phyloP scores from a whole-genome alignment of 2,329 filamentous ascomycete species.

The Aspergillus tamarii region DNA sequence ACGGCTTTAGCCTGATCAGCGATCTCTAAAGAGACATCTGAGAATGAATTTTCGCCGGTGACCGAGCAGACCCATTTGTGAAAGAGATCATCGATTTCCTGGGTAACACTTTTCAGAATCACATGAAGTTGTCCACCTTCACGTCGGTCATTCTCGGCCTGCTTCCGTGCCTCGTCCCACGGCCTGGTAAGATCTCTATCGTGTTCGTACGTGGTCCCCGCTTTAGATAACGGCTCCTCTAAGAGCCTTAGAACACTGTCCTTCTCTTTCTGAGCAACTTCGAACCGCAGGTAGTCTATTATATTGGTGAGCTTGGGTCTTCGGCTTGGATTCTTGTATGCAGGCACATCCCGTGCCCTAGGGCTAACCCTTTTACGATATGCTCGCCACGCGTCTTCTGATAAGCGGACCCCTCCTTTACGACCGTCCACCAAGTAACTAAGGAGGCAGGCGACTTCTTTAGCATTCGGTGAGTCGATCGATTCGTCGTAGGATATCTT shows the following conservation, averaged over 20 bases:
- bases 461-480: slow-evolving; percentile 37
- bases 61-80: slow-evolving; percentile 25
- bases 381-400: slow-evolving; percentile 41
- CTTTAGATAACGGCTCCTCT: slow-evolving; percentile 29
- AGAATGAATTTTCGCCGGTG: slow-evolving; percentile 21
- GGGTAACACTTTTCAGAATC: slow-evolving; percentile 23
- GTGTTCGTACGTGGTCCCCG: slow-evolving; percentile 12
- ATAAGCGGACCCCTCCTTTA: slow-evolving; percentile 49
- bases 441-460: slow-evolving; percentile 46
- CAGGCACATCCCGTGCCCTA: slow-evolving; percentile 32
- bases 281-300: slow-evolving; percentile 50
- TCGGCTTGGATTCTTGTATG: slow-evolving; percentile 38
- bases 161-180: slow-evolving; percentile 31
- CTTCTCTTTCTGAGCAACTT: slow-evolving; percentile 38
- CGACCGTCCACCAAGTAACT: slow-evolving; percentile 51
- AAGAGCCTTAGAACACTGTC: slow-evolving; percentile 37
- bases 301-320: slow-evolving; percentile 39
- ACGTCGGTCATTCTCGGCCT: slow-evolving; percentile 23
- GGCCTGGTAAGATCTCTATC: slow-evolving; percentile 42
- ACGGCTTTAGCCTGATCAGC: slow-evolving; percentile 35
- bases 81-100: slow-evolving; percentile 23
- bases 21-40: slow-evolving; percentile 28
- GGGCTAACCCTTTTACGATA: slow-evolving; percentile 40
- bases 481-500: slow-evolving; percentile 57
- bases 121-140: slow-evolving; percentile 20